Percentiles rank a stretch among this genome's conserved stretches.
Conservation (phyloP, 2,329 filamentous ascomycete genomes). For the Chaetomiaceae sp. region DNA sequence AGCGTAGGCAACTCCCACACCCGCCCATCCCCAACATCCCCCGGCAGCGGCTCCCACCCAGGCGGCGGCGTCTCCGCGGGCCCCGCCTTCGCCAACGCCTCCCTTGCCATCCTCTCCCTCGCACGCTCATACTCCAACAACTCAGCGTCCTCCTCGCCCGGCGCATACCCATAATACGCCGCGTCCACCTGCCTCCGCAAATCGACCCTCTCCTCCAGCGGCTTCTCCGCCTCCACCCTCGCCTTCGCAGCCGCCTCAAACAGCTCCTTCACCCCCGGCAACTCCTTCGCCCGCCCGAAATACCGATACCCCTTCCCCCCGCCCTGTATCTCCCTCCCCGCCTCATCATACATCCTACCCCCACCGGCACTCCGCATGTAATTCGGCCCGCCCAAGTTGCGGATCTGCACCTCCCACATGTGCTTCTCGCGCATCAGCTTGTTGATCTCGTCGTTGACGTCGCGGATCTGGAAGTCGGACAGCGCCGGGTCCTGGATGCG, state of each 20-base stretch:
- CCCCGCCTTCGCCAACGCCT: conserved; percentile 54
- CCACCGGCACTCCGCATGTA: conserved; percentile 83
- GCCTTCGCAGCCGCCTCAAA: conserved; percentile 73
- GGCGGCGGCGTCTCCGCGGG: conserved; percentile 48
- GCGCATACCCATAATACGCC: conserved; percentile 90
- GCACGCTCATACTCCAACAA: conserved; percentile 73
- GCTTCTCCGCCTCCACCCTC: conserved; percentile 52
- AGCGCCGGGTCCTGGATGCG: conserved; percentile 87
- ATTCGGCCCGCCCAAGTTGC: conserved; percentile 92
- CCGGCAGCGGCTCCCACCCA: conserved; percentile 80
- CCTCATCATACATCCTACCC: conserved; percentile 65
- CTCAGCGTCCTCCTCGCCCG: conserved; percentile 82
- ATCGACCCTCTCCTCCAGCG: conserved; percentile 62
- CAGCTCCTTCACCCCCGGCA: conserved; percentile 94
- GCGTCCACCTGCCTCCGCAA: conserved; percentile 77
- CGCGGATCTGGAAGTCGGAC: conserved; percentile 94
- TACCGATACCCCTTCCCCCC: conserved; percentile 90
- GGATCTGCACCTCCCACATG: conserved; percentile 97
- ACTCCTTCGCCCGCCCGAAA: conserved; percentile 81
- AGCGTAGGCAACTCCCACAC: conserved; percentile 78
- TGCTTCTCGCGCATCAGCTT: conserved; percentile 98
- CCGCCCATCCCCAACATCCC: conserved; percentile 75
- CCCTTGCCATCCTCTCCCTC: conserved; percentile 76
- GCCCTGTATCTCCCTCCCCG: conserved; percentile 62
- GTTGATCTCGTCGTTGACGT: conserved; percentile 99